Evolutionary conservation across 2,329 filamentous ascomycete genomes (phyloP).

Genomic region (Daldinia eschscholtzii): DNA sequence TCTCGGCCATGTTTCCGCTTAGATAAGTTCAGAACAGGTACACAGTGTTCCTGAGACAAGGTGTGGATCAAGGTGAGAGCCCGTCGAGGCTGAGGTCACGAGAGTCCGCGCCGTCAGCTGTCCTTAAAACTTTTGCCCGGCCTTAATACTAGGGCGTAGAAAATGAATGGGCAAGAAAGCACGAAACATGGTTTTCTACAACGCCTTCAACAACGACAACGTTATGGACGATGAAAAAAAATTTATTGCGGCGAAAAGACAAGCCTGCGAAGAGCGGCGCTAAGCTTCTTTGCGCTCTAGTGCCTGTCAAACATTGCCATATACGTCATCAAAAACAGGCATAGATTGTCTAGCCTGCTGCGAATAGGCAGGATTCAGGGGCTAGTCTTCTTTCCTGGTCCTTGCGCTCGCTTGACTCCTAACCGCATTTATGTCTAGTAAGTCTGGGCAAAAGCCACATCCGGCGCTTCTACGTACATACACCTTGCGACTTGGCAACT

Average conservation of each 20-base stretch:
- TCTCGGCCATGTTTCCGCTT: conserved; percentile 9
- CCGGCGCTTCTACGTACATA: conserved; percentile 20
- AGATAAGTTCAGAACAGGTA: conserved; percentile 4
- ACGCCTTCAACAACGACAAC: conserved; percentile 8
- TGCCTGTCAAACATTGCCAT: conserved; percentile 23
- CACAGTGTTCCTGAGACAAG: not conserved
- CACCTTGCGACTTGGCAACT: conserved; percentile 9
- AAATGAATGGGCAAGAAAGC: not conserved
- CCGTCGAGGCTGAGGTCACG: conserved; percentile 7
- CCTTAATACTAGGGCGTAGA: not conserved
- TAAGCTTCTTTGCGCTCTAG: conserved; percentile 38
- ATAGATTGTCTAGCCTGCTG: conserved; percentile 11
- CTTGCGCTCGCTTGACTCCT: conserved; percentile 19
- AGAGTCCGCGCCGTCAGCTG: not conserved
- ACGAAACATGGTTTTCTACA: not conserved
- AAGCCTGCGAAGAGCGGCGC: conserved; percentile 24
- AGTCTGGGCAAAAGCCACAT: conserved; percentile 34
- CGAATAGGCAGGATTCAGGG: conserved; percentile 26
- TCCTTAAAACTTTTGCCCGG: not conserved
- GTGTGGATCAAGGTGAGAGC: conserved; percentile 8
- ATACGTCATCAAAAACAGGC: conserved; percentile 37
- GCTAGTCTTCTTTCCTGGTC: conserved; percentile 15
- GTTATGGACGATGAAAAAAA: conserved; percentile 15
- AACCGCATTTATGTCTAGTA: conserved; percentile 26
- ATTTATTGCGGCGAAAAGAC: conserved; percentile 40